phyloP scores from a whole-genome alignment of 2,329 filamentous ascomycete genomes.

The Cladosporium halotolerans region DNA sequence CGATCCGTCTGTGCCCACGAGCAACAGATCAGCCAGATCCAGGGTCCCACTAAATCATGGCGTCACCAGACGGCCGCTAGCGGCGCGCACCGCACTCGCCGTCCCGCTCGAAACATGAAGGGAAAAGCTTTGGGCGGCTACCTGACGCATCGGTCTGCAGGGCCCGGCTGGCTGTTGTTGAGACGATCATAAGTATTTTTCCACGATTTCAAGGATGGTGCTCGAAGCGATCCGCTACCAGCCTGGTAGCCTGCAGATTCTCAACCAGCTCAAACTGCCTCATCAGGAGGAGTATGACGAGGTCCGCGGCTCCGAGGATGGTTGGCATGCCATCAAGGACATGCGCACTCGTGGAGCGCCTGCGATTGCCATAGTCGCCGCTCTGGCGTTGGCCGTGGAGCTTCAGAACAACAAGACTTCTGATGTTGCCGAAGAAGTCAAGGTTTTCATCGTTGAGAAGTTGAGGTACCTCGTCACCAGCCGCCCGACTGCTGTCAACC shows the following conservation, averaged over 20 bases:
- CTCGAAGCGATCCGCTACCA: conserved; percentile 74
- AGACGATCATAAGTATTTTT: not conserved
- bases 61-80: not conserved
- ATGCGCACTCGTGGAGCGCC: conserved; percentile 80
- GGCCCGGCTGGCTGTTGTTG: not conserved
- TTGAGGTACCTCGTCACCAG: conserved; percentile 84
- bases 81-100: conserved; percentile 2
- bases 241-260: conserved; percentile 65
- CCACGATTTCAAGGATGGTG: conserved; percentile 36
- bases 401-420: conserved; percentile 53
- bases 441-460: conserved; percentile 63
- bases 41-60: conserved; percentile 8
- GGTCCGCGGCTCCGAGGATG: conserved; percentile 64
- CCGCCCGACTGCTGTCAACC: conserved; percentile 88
- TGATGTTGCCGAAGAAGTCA: conserved; percentile 54
- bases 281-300: conserved; percentile 74
- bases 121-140: conserved; percentile 5
- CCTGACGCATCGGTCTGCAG: not conserved
- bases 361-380: conserved; percentile 96
- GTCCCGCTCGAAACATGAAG: not conserved
- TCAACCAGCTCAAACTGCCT: conserved; percentile 77
- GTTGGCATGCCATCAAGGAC: conserved; percentile 73
- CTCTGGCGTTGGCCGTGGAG: conserved; percentile 80
- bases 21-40: not conserved
- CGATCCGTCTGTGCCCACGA: conserved; percentile 1